These are phyloP conservation scores for Opeltia flavorubescens DNA, from an alignment of 495 filamentous ascomycete species.

Conservation along the genomic window DNA sequence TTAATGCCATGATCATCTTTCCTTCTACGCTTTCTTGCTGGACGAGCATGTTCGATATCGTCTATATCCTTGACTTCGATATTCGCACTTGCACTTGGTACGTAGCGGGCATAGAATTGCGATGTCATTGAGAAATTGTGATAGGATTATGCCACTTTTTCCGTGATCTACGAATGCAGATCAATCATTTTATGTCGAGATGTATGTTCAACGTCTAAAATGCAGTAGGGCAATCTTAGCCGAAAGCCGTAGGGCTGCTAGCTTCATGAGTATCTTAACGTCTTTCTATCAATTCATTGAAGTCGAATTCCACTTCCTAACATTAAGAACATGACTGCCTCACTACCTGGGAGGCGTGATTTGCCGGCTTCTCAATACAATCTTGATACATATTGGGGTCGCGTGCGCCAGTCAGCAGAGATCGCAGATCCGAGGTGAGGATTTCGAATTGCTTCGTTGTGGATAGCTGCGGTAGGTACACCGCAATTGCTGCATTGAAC, in stretches of 20 bases:
- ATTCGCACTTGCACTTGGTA: slow-evolving; percentile 14
- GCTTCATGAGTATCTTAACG: too few species aligned
- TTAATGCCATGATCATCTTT: too few species aligned
- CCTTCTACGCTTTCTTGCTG: slow-evolving; percentile 12
- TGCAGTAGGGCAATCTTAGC: too few species aligned
- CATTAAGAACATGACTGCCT: slow-evolving; percentile 60
- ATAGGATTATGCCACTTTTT: too few species aligned
- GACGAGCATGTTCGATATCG: not conserved
- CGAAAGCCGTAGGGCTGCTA: too few species aligned
- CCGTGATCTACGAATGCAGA: too few species aligned
- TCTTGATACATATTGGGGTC: slow-evolving; percentile 84
- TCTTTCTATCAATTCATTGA: too few species aligned
- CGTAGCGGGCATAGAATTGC: slow-evolving; percentile 35
- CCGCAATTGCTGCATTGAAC: not conserved
- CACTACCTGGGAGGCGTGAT: slow-evolving; percentile 72
- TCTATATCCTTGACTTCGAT: too few species aligned
- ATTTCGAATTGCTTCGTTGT: slow-evolving; percentile 11
- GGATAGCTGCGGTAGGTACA: slow-evolving; percentile 16
- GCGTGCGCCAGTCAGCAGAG: slow-evolving; percentile 78
- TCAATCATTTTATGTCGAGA: too few species aligned
- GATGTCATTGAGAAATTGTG: slow-evolving; percentile 21
- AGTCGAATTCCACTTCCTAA: too few species aligned
- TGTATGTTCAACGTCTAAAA: too few species aligned
- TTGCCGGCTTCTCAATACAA: slow-evolving; percentile 86
- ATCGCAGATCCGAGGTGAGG: slow-evolving; percentile 91